Evolutionary conservation across 73 alveolate species (phyloP).

Genomic region (Uronychia setigera): DNA sequence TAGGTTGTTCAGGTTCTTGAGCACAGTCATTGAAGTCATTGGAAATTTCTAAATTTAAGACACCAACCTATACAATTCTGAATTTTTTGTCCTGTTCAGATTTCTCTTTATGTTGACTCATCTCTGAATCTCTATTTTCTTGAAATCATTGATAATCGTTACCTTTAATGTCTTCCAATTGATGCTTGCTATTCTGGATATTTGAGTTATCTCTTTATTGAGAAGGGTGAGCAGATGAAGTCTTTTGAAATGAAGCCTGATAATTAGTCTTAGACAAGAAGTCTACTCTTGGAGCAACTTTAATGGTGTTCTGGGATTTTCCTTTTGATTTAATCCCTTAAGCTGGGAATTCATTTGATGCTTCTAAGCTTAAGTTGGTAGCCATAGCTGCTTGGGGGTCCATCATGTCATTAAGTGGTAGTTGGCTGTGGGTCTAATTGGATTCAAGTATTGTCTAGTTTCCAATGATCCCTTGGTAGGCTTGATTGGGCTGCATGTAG

Average conservation of each 20-base stretch:
- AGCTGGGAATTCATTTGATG: neutral
- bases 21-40: neutral
- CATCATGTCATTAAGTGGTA: neutral
- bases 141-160: neutral
- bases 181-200: neutral
- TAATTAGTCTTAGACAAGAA: neutral
- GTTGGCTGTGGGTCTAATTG: neutral
- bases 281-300: neutral
- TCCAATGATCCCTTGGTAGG: neutral
- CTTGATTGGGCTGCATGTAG: neutral
- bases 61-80: neutral
- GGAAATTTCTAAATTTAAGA: neutral
- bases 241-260: neutral
- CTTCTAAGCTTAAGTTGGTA: neutral
- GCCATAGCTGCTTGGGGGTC: neutral
- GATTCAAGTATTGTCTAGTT: neutral
- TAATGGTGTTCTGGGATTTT: neutral
- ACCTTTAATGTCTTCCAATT: neutral
- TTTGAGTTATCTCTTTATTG: neutral
- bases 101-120: neutral
- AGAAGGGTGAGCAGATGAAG: no score
- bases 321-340: neutral
- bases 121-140: neutral
- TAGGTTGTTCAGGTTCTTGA: neutral
- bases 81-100: neutral